Base-by-base conservation (phyloP, 768 basidiomycete genomes). In the Phylloporus arenicola region DNA sequence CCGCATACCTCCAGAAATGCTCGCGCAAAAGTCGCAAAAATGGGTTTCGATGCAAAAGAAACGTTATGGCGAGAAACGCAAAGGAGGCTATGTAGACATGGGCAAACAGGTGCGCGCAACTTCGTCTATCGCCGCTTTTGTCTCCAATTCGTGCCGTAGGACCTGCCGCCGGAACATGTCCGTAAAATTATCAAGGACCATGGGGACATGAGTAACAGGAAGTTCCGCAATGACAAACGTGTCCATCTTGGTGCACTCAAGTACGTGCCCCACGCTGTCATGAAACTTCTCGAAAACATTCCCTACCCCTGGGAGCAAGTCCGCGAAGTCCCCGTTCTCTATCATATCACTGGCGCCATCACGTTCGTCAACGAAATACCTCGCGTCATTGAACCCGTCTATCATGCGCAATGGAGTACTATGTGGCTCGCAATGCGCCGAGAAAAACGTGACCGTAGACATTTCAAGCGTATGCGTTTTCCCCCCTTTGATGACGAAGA, bases 401-500 rank as follows among this genome's bases (percentile, higher is more conserved):
- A 96, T 70, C 96, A 99, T 68, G 92, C 96, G 1, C 96, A 98
- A 63, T 99, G 96, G 96, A 94, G 92, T 65, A 89, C 91, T 6
- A 99, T 99, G 96, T 99, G 96, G 96, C 75, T 99, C 41, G 95
- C 96, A 11, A 99, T 99, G 96, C 80, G 96, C 53, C 76, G 96
- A 54, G 96, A 99, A 73, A 99, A 99, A 76, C 82, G 96, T 50
- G 96, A 99, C 68, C 88, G 96, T 65, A 76, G 95, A 51, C 96
- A 99, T 70, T 99, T 99, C 77, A 99, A 99, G 75, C 91, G 96
- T 41, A 97, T 99, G 93, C 84, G 95, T 20, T 99, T 98, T 73
- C 96, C 96, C 20, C 96, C 95, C 0, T 99, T 98, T 65, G 96
- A 99, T 64, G 96, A 98, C 64, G 95, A 99, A 72, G 96, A 99